phyloP scores from a whole-genome alignment of 371 early-diverging fungal genomes.

The Zychaea mexicana region DNA sequence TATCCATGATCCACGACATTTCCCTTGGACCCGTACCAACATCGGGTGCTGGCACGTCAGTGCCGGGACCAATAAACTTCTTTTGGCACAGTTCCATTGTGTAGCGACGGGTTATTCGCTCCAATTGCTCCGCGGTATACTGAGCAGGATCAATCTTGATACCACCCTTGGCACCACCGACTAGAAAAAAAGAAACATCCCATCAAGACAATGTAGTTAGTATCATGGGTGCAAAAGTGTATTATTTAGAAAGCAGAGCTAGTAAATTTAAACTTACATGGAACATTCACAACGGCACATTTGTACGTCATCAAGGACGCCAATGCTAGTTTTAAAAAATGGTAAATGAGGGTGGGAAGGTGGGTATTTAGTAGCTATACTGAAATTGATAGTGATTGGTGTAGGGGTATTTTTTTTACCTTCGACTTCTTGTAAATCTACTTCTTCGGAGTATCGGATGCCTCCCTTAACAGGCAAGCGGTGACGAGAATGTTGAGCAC shows the following conservation, averaged over 20 bases:
- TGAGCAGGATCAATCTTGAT: slow-evolving; percentile 82
- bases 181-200: slow-evolving; percentile 22
- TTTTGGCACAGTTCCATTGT: slow-evolving; percentile 92
- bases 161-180: slow-evolving; percentile 87
- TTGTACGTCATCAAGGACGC: slow-evolving; percentile 89
- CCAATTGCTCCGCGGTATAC: slow-evolving; percentile 77
- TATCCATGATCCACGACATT: slow-evolving; percentile 94
- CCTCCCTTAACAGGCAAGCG: slow-evolving; percentile 89
- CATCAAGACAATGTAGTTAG: too few relatives aligned
- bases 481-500: slow-evolving; percentile 91
- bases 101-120: slow-evolving; percentile 88
- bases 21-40: slow-evolving; percentile 88
- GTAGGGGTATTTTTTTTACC: slow-evolving; percentile 35
- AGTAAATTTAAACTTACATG: slow-evolving; percentile 59
- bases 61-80: slow-evolving; percentile 84
- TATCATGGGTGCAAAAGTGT: too few relatives aligned
- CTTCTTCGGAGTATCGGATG: slow-evolving; percentile 81
- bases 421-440: slow-evolving; percentile 87
- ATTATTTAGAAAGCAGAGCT: too few relatives aligned
- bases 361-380: too few relatives aligned
- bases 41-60: slow-evolving; percentile 93
- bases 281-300: slow-evolving; percentile 92
- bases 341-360: too few relatives aligned
- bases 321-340: slow-evolving; percentile 60
- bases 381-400: too few relatives aligned